Percentiles rank a stretch among this genome's conserved stretches.
These are phyloP conservation scores for Penicillium rolfsii DNA, from an alignment of 2,329 filamentous ascomycete species.

Conservation along the genomic window DNA sequence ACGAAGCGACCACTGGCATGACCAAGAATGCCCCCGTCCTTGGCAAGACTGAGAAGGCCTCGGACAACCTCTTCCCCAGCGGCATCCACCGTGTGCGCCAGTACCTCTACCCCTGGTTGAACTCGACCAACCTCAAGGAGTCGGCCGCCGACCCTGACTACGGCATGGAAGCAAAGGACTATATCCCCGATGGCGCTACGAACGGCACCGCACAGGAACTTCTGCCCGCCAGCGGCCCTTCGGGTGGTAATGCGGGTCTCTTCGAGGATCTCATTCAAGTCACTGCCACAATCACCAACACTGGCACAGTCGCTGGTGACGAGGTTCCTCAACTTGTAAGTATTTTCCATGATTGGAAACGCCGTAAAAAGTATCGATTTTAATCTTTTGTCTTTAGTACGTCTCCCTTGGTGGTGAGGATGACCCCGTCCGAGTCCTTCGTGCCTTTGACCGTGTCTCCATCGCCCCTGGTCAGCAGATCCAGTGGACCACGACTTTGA, in stretches of 20 bases:
- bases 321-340: constrained; percentile 58
- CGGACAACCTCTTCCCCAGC: constrained; percentile 60
- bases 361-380: not conserved
- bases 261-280: constrained; percentile 57
- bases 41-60: constrained; percentile 52
- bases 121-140: constrained; percentile 58
- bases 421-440: constrained; percentile 68
- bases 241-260: constrained; percentile 62
- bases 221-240: constrained; percentile 60
- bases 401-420: constrained; percentile 76
- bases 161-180: constrained; percentile 53
- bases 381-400: constrained; percentile 54
- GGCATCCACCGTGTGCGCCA: constrained; percentile 54
- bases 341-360: not conserved
- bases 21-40: constrained; percentile 58
- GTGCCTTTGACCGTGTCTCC: constrained; percentile 77
- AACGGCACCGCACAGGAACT: constrained; percentile 60
- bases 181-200: constrained; percentile 54
- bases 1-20: constrained; percentile 57
- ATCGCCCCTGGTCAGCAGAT: constrained; percentile 70
- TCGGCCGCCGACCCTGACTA: constrained; percentile 60
- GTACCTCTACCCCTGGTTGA: constrained; percentile 69
- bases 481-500: constrained; percentile 70
- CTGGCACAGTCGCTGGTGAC: constrained; percentile 52
- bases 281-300: constrained; percentile 56